A percentile compares a stretch with the other conserved stretches of the same genome.
Evolutionary conservation across 1,284 basidiomycete genomes (phyloP).

Genomic region (Inonotus obliquus): DNA sequence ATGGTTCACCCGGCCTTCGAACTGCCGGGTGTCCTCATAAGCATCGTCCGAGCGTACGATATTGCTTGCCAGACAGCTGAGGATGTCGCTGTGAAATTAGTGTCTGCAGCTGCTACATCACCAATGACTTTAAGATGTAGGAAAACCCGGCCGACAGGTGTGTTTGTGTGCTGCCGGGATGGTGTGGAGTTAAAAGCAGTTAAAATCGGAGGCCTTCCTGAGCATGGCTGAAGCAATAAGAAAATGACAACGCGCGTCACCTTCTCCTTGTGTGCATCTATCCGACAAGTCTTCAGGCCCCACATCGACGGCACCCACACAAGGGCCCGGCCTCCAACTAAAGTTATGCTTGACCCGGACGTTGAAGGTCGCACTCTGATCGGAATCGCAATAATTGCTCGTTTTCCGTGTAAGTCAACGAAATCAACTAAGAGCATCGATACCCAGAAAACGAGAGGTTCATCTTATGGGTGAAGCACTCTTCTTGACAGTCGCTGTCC

Average conservation of each 20-base stretch:
- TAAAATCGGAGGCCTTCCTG: too few relatives aligned
- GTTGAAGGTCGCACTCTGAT: not conserved
- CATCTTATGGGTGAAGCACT: not conserved
- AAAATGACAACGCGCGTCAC: not conserved
- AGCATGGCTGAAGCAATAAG: too few relatives aligned
- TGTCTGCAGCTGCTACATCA: not conserved
- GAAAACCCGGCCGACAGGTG: not conserved
- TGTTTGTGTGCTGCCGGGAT: too few relatives aligned
- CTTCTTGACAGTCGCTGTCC: not conserved
- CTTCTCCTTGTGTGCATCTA: not conserved
- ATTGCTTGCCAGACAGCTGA: not conserved
- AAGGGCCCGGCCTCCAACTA: not conserved
- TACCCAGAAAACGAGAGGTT: not conserved
- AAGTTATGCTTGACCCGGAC: conserved; percentile 1
- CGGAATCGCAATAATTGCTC: not conserved
- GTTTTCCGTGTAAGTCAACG: not conserved
- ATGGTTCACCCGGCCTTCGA: not conserved
- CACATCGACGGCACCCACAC: not conserved
- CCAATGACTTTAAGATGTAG: not conserved
- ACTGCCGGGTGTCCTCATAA: not conserved
- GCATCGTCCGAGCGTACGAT: not conserved
- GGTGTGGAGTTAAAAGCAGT: not conserved
- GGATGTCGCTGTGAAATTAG: not conserved
- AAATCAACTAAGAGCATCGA: not conserved
- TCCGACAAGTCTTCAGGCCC: not conserved